Base-by-base conservation (phyloP, 208 protist species). In the Tritrichomonas musculus region DNA sequence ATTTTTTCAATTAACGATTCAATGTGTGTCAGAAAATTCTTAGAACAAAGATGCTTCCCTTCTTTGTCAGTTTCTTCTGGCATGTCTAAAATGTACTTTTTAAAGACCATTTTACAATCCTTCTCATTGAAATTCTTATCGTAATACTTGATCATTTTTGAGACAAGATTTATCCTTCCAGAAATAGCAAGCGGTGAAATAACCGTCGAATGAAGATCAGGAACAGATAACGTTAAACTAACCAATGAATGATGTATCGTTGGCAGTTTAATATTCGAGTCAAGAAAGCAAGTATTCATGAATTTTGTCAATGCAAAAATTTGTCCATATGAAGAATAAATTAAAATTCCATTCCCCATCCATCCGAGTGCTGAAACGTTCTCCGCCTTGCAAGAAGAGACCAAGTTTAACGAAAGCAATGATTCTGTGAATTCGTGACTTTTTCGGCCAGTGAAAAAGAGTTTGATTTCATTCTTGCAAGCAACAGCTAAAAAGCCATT, bases 291-390 rank as follows among this genome's bases (percentile, higher is more conserved):
- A 22, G 77, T 53, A 88, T 88, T 47, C 77, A 88, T 88, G 77
- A 88, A 88, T 39, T 88, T 88, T 13, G 77, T 88, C 8, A 88
- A 57, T 39, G 77, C 77, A 39, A 27, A 33, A 39, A 88, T 88
- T 36, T 88, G 44, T 57, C 17, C 44, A 20, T 50, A 20, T 17
- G 47, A 57, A 20, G 77, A 44, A 60, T 53, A 44, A 60, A 88
- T 57, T n/a, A 88, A 88, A 25, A 88, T 88, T 30, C 77, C 77
- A 57, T 88, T 36, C 0, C 53, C 8, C 20, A 27, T 55, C 77
- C 77, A 88, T 88, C 57, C 77, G 20, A 88, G 53, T 53, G 47
- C 41, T 57, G 20, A n/a, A 20, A 57, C 47, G 39, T 49, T 53
- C 0, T 53, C 27, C 20, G 57, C 47, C 39, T 53, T 14, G 39